Conservation (phyloP, 2,329 filamentous ascomycete genomes). For the Colletotrichum sp. region DNA sequence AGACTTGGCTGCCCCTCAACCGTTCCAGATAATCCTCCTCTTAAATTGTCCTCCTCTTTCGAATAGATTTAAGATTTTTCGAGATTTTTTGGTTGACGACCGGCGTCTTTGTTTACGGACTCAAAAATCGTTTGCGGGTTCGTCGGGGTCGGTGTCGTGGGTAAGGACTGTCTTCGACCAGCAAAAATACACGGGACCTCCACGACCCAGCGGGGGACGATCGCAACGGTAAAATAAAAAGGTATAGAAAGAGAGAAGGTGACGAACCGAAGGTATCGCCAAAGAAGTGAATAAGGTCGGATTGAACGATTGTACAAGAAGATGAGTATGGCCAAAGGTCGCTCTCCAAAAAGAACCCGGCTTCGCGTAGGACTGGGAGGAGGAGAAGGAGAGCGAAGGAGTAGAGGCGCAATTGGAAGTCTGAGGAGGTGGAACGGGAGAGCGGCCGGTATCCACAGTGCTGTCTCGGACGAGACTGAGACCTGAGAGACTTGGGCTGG, state of each 20-base stretch:
- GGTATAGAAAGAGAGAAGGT: conserved; percentile 5
- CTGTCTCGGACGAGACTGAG: conserved; percentile 17
- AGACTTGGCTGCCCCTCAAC: conserved; percentile 23
- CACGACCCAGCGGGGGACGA: conserved; percentile 19
- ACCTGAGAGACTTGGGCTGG: neutral
- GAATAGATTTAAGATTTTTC: neutral
- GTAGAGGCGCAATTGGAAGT: neutral
- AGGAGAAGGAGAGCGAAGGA: neutral
- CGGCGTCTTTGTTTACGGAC: conserved; percentile 35
- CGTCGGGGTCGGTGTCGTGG: conserved; percentile 2
- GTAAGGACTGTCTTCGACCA: conserved; percentile 24
- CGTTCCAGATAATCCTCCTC: neutral
- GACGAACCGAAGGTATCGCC: conserved; percentile 15
- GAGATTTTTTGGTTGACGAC: conserved; percentile 32
- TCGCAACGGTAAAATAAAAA: neutral
- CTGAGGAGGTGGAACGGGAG: conserved; percentile 12
- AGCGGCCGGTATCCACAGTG: conserved; percentile 8
- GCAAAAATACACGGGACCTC: conserved; percentile 16
- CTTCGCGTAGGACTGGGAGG: neutral
- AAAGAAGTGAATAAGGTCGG: conserved; percentile 6
- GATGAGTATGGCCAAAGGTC: conserved; percentile 6
- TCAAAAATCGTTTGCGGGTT: neutral
- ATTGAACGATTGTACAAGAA: conserved; percentile 18
- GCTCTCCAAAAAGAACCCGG: neutral
- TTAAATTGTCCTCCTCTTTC: neutral